phyloP scores from a whole-genome alignment of 2,329 filamentous ascomycete genomes.

The Monosporascus sp. region DNA sequence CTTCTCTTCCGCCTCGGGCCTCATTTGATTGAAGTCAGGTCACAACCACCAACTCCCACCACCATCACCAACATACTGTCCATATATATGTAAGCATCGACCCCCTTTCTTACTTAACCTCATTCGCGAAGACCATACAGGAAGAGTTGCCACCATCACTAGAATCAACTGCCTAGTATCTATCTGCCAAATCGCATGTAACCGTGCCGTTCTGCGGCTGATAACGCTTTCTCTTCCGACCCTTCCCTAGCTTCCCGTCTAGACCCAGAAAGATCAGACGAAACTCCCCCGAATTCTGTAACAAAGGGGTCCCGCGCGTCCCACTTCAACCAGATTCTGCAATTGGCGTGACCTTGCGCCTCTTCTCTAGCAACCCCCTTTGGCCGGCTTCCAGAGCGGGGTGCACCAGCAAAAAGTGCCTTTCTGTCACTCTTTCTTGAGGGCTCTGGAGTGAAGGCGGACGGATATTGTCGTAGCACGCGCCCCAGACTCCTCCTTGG shows the following conservation, averaged over 20 bases:
- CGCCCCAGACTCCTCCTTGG: neutral
- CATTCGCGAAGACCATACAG: slow-evolving; percentile 23
- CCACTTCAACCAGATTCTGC: neutral
- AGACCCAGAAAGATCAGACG: slow-evolving; percentile 8
- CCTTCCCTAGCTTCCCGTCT: neutral
- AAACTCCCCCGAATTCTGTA: slow-evolving; percentile 3
- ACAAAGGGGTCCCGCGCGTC: neutral
- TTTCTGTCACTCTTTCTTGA: neutral
- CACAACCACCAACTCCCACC: neutral
- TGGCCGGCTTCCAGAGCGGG: neutral
- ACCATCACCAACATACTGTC: neutral
- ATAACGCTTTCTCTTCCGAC: slow-evolving; percentile 5
- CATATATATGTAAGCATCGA: neutral
- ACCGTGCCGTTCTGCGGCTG: neutral
- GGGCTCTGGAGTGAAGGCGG: neutral
- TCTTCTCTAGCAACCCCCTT: neutral
- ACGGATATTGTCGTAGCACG: neutral
- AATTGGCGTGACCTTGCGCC: neutral
- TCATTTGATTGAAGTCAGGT: neutral
- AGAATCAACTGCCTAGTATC: neutral
- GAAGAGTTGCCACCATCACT: slow-evolving; percentile 1
- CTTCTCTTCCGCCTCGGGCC: too few species aligned
- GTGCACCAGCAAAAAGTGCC: neutral
- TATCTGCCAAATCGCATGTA: neutral
- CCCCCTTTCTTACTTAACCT: slow-evolving; percentile 5